Evolutionary conservation across 441 rosid genomes (phyloP).

Genomic region (Corymbia citriodora): DNA sequence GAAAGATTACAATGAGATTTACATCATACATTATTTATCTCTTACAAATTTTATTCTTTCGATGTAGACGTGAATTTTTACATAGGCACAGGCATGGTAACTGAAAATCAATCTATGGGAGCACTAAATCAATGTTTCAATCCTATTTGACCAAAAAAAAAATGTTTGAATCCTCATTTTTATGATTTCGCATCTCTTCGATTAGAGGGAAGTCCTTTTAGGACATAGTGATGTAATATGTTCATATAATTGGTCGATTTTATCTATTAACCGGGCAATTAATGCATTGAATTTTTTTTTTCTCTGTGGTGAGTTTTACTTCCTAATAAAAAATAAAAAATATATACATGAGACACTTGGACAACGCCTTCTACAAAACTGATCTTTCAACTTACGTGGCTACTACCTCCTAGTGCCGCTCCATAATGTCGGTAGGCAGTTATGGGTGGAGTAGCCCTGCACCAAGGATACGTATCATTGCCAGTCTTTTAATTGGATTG

Average conservation of each 20-base stretch:
- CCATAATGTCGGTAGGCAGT: neutral
- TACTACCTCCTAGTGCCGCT: neutral
- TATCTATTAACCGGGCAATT: rapidly evolving
- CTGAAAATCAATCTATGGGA: rapidly evolving
- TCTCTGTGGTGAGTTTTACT: rapidly evolving
- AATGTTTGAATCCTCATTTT: neutral
- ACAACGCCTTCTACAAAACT: rapidly evolving
- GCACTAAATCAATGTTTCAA: rapidly evolving
- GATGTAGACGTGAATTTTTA: rapidly evolving
- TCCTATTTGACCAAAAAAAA: rapidly evolving
- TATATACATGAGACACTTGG: rapidly evolving
- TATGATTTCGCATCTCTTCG: rapidly evolving
- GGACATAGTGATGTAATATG: rapidly evolving
- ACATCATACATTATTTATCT: neutral
- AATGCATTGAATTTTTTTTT: neutral
- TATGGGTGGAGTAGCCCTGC: neutral
- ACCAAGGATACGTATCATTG: neutral
- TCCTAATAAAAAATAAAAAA: too few relatives aligned
- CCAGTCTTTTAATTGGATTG: neutral
- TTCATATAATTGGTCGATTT: rapidly evolving
- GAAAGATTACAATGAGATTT: neutral
- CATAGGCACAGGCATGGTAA: neutral
- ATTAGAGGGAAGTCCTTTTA: rapidly evolving
- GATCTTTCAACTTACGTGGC: neutral
- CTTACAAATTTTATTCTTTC: neutral